A percentile compares a stretch with the other conserved stretches of the same genome.
phyloP scores from a whole-genome alignment of 2,329 filamentous ascomycete genomes.

The Grosmannia huntii region DNA sequence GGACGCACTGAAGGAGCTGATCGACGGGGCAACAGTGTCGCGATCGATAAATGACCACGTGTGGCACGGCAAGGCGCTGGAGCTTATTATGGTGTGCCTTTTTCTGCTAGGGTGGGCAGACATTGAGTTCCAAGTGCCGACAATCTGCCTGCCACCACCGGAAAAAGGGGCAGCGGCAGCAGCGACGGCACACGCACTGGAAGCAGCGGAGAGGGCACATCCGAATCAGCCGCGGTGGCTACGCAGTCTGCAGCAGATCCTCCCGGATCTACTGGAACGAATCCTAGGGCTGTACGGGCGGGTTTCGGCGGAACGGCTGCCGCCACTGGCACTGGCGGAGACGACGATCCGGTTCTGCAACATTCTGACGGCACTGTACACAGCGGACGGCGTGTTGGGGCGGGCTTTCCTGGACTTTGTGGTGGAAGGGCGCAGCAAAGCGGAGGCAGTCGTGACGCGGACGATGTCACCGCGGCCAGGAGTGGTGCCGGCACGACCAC shows the following conservation, averaged over 20 bases:
- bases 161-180: constrained; percentile 27
- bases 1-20: constrained; percentile 73
- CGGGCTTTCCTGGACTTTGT: constrained; percentile 50
- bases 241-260: constrained; percentile 39
- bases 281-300: constrained; percentile 63
- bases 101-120: constrained; percentile 75
- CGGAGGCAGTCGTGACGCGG: constrained; percentile 19
- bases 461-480: constrained; percentile 42
- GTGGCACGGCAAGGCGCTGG: constrained; percentile 95
- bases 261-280: constrained; percentile 64
- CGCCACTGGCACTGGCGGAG: constrained; percentile 59
- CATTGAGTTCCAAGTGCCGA: constrained; percentile 67
- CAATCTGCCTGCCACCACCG: constrained; percentile 37
- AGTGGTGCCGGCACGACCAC: constrained; percentile 43
- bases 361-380: constrained; percentile 53
- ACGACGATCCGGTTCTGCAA: constrained; percentile 62
- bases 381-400: constrained; percentile 50
- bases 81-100: constrained; percentile 72
- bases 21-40: constrained; percentile 65
- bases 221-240: constrained; percentile 38
- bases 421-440: constrained; percentile 43
- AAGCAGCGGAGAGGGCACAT: constrained; percentile 27
- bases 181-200: constrained; percentile 17
- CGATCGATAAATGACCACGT: constrained; percentile 77
- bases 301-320: constrained; percentile 56